Evolutionary conservation across 495 filamentous ascomycete genomes (phyloP).

Genomic region (Tuber microsphaerosporum): DNA sequence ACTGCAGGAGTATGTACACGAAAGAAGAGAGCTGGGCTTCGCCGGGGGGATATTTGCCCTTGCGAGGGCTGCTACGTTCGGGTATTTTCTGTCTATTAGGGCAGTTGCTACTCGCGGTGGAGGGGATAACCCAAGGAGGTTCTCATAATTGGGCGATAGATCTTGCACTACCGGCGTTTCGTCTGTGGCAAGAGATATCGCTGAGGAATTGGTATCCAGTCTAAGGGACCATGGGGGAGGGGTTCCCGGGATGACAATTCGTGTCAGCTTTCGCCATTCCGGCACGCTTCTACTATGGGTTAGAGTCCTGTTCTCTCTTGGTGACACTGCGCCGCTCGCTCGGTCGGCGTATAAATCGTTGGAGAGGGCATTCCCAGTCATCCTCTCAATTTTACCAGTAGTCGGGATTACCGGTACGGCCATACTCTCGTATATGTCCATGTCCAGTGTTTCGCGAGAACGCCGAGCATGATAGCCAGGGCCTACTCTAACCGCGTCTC

Average conservation of each 20-base stretch:
- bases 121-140: conserved; percentile 14
- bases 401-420: conserved; percentile 6
- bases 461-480: conserved; percentile 12
- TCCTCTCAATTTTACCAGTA: conserved; percentile 37
- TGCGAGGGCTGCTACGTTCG: conserved; percentile 13
- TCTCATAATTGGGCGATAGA: conserved; percentile 13
- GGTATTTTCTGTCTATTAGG: conserved; percentile 24
- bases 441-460: conserved; percentile 3
- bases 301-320: conserved; percentile 16
- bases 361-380: conserved; percentile 34
- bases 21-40: conserved; percentile 20
- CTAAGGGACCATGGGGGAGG: conserved; percentile 1
- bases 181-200: conserved; percentile 22
- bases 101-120: conserved; percentile 14
- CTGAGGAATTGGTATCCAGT: conserved; percentile 24
- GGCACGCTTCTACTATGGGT: conserved; percentile 10
- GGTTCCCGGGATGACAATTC: neutral
- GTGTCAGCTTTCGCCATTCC: conserved; percentile 8
- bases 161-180: conserved; percentile 15
- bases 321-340: conserved; percentile 22
- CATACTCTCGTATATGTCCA: neutral
- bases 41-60: conserved; percentile 14
- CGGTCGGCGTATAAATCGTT: conserved; percentile 33
- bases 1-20: conserved; percentile 15
- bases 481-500: conserved; percentile 7